Percentiles rank a stretch among this genome's conserved stretches.
phyloP scores from a whole-genome alignment of 2,329 filamentous ascomycete genomes.

The Sporothrix protearum region DNA sequence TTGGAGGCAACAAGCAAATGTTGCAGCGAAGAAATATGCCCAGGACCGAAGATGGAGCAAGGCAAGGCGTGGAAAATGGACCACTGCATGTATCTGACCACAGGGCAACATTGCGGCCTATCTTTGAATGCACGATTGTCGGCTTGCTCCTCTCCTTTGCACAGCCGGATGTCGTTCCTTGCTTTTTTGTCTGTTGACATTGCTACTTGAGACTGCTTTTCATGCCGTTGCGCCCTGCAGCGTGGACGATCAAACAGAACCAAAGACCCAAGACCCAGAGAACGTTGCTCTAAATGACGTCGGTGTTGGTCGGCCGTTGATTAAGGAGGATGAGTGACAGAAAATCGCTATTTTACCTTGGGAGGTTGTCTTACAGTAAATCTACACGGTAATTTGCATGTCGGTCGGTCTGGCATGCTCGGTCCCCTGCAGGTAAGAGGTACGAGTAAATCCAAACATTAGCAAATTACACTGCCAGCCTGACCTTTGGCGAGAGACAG shows the following conservation, averaged over 20 bases:
- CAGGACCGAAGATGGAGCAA: neutral
- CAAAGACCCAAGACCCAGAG: neutral
- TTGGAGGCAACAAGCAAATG: neutral
- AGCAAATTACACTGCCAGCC: no score
- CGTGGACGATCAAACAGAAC: slow-evolving; percentile 3
- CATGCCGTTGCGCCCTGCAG: neutral
- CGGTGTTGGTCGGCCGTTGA: neutral
- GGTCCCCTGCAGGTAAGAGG: neutral
- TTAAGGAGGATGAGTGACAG: slow-evolving; percentile 1
- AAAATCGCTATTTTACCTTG: slow-evolving; percentile 9
- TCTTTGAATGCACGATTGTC: neutral
- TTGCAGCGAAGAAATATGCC: neutral
- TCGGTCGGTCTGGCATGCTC: neutral
- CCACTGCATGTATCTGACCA: no score
- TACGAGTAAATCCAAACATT: no score
- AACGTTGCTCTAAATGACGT: neutral
- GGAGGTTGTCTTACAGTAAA: no score
- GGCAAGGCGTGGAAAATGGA: neutral
- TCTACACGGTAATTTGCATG: neutral
- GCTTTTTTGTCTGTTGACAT: neutral
- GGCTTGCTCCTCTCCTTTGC: neutral
- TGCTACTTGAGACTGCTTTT: neutral
- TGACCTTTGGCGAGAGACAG: neutral
- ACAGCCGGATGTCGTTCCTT: neutral
- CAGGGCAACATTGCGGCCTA: neutral